A percentile compares a stretch with the other conserved stretches of the same genome.
phyloP scores from a whole-genome alignment of 2,329 filamentous ascomycete genomes.

The Albifimbria verrucaria region DNA sequence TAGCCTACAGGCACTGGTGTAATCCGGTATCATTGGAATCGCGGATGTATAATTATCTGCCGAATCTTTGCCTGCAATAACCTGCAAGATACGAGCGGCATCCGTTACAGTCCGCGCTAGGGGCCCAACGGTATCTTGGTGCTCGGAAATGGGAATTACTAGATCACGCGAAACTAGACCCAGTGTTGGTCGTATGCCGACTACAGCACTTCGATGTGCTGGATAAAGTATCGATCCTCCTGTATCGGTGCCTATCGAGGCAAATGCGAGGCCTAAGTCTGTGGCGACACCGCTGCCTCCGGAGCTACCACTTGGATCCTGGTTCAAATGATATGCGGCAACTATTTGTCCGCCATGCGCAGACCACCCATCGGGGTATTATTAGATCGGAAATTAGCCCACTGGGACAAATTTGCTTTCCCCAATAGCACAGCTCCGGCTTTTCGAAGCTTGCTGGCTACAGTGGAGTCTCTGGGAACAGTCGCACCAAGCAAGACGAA shows the following conservation, averaged over 20 bases:
- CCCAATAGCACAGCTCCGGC: conserved; percentile 64
- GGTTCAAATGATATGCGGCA: conserved; percentile 57
- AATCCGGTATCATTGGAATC: conserved; percentile 52
- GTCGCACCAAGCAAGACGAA: conserved; percentile 54
- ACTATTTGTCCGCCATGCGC: conserved; percentile 60
- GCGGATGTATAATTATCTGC: conserved; percentile 62
- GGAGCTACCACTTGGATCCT: conserved; percentile 61
- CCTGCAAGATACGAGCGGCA: conserved; percentile 58
- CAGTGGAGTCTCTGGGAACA: conserved; percentile 52
- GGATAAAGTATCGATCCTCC: conserved; percentile 61
- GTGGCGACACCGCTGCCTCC: conserved; percentile 60
- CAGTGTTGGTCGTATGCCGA: conserved; percentile 57
- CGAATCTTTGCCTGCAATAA: conserved; percentile 59
- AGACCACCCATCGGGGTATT: conserved; percentile 62
- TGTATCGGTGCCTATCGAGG: conserved; percentile 55
- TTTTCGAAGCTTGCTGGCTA: conserved; percentile 56
- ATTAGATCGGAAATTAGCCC: conserved; percentile 58
- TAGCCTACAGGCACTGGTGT: conserved; percentile 54
- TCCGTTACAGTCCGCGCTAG: conserved; percentile 65
- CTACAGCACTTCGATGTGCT: conserved; percentile 51
- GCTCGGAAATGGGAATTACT: conserved; percentile 62
- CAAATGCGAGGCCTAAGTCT: conserved; percentile 49
- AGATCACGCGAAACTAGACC: conserved; percentile 60
- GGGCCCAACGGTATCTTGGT: conserved; percentile 64
- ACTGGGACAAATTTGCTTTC: conserved; percentile 63